Conservation (phyloP, 768 basidiomycete species). For the Tubosaeta brunneosetosa region DNA sequence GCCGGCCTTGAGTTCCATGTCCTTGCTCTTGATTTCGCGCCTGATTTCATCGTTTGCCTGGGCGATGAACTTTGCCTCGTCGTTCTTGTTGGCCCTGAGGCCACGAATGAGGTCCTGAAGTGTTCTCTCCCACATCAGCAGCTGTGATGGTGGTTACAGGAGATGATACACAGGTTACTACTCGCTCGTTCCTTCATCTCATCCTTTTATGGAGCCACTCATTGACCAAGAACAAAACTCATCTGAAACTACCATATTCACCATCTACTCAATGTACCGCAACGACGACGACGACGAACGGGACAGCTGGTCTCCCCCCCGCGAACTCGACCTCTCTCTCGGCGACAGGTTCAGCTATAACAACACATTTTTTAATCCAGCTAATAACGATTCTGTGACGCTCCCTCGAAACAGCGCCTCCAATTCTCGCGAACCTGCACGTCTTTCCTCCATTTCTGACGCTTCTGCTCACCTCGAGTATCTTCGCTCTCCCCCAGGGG, state of each 20-base stretch:
- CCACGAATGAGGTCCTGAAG: conserved; percentile 94
- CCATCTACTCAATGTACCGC: conserved; percentile 86
- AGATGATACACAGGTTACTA: neutral
- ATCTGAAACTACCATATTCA: conserved; percentile 72
- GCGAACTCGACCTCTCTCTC: conserved; percentile 34
- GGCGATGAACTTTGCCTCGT: conserved; percentile 87
- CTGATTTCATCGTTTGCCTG: conserved; percentile 94
- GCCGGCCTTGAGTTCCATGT: conserved; percentile 95
- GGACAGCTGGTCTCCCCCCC: conserved; percentile 45
- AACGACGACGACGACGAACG: conserved; percentile 43
- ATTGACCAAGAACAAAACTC: conserved; percentile 42
- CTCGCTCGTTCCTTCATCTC: conserved; percentile 1
- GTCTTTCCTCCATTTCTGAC: conserved; percentile 16
- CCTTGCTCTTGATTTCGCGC: conserved; percentile 84
- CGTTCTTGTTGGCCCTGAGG: conserved; percentile 90
- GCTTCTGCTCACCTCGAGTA: conserved; percentile 20
- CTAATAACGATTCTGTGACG: conserved; percentile 18
- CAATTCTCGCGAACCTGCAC: conserved; percentile 20
- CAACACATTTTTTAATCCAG: conserved; percentile 28
- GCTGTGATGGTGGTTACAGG: neutral
- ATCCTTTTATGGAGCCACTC: conserved; percentile 37
- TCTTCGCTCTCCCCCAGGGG: conserved; percentile 14
- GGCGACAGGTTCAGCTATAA: conserved; percentile 33
- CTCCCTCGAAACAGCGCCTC: conserved; percentile 20
- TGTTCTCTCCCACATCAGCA: conserved; percentile 89